phyloP scores from a whole-genome alignment of 495 filamentous ascomycete genomes.

The Penicillium waksmanii region DNA sequence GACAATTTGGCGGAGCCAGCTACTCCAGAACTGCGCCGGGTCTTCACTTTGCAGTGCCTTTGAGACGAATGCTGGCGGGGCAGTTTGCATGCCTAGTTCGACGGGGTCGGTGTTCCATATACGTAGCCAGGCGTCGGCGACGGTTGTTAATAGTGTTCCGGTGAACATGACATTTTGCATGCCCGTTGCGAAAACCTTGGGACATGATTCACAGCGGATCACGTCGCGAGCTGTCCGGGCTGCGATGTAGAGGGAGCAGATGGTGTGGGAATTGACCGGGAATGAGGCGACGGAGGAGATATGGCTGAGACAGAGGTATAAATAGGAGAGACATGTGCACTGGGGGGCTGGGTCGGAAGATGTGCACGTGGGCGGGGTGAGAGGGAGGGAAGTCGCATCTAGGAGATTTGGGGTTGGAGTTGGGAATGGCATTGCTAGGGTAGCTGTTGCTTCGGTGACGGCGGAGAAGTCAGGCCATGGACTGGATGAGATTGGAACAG shows the following conservation, averaged over 20 bases:
- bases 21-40: conserved; percentile 36
- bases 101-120: conserved; percentile 39
- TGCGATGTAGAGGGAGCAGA: conserved; percentile 61
- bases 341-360: conserved; percentile 30
- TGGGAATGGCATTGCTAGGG: conserved; percentile 38
- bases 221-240: conserved; percentile 57
- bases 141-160: conserved; percentile 63
- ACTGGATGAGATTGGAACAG: conserved; percentile 35
- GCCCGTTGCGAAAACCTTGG: conserved; percentile 47
- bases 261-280: conserved; percentile 48
- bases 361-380: conserved; percentile 30
- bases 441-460: conserved; percentile 41
- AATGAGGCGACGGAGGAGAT: conserved; percentile 47
- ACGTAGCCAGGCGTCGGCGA: conserved; percentile 60
- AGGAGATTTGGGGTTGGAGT: conserved; percentile 30
- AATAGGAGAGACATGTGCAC: conserved; percentile 50
- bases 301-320: conserved; percentile 51
- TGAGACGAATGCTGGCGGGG: conserved; percentile 36
- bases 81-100: conserved; percentile 42
- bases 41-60: conserved; percentile 31
- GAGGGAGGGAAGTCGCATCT: conserved; percentile 28
- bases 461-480: conserved; percentile 52
- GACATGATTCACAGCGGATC: conserved; percentile 63
- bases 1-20: conserved; percentile 46
- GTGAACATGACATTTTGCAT: conserved; percentile 70